A percentile compares a stretch with the other conserved stretches of the same genome.
These are phyloP conservation scores for Setaria italica DNA, from an alignment of 202 grass and related monocot genomes.

Conservation along the genomic window DNA sequence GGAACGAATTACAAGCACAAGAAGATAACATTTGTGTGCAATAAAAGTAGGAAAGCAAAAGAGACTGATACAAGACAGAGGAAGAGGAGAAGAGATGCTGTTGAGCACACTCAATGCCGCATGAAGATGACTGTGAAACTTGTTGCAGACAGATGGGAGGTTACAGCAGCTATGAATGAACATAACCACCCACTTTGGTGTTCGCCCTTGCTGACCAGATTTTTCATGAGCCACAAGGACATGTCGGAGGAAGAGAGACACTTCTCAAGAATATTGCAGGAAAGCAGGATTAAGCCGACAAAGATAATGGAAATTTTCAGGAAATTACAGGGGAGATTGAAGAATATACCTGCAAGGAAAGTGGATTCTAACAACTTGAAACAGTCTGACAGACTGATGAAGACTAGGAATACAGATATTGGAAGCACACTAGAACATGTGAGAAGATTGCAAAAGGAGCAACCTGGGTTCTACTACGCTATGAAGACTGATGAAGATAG, in stretches of 20 bases:
- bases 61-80: constrained; percentile 12
- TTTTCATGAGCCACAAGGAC: not conserved
- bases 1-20: constrained; percentile 19
- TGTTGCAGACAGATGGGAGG: constrained; percentile 1
- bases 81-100: constrained; percentile 1
- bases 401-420: constrained; percentile 12
- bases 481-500: not conserved
- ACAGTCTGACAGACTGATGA: not conserved
- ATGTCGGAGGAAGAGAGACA: not conserved
- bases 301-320: constrained; percentile 8
- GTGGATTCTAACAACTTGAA: not conserved
- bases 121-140: constrained; percentile 11
- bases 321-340: not conserved
- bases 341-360: constrained; percentile 8
- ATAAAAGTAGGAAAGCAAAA: constrained; percentile 21
- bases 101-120: constrained; percentile 5
- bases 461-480: constrained; percentile 8
- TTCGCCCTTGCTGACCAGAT: not conserved
- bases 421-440: not conserved
- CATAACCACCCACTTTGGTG: constrained; percentile 8
- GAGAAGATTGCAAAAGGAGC: not conserved
- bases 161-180: not conserved
- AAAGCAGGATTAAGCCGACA: not conserved
- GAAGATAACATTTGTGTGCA: constrained; percentile 22
- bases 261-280: not conserved